Evolutionary conservation across 257 asterid species (phyloP), one percentile per base, ranked within the genome.

Genomic region (Knoxia roxburghii): DNA sequence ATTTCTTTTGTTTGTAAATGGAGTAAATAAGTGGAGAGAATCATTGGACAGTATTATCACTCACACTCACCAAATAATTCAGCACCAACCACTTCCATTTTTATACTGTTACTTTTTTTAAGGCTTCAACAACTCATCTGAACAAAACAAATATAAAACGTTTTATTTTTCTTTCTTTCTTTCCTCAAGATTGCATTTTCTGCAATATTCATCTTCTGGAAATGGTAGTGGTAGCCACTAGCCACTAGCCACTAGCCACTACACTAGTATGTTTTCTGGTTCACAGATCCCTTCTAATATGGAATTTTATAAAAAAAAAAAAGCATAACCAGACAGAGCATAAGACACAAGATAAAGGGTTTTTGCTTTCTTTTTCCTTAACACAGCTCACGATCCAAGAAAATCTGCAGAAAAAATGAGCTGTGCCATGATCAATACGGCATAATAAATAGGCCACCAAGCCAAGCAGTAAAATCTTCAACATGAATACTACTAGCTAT

Each of bases 381-480:
- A 32, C 14, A 18, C 67, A 32, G 51, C 67, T 59, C 40, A 15
- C 5, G 8, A 30, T 69, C 23, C 52, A 12, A 15, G 21, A 48
- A 33, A 5, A 46, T 7, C 30, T 5, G 11, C 26, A 1, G 39
- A 39, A 58, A 23, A 46, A 23, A 46, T 32, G 59, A 30, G 73
- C 39, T 57, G 73, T 68, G 27, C 66, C 73, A 45, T 57, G 66
- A 30, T 49, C 6, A 4, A 43, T 29, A 53, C 13, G 53, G 15
- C 67, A 62, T 24, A 62, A 40, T 62, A 23, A 41, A 9, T 7
- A 41, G 39, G 41, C 39, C 53, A 62, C 32, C 67, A 62, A 13
- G 30, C 33, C 66, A 62, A 8, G 18, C 6, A 23, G 33, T 39
- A 24, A 21, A 33, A 60, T n/a, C 49, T 60, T 37, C 0, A 62